Evolutionary conservation across 1,139 yeast species (phyloP), one percentile per base, ranked within the genome.

Genomic region (Pichia cactophila): DNA sequence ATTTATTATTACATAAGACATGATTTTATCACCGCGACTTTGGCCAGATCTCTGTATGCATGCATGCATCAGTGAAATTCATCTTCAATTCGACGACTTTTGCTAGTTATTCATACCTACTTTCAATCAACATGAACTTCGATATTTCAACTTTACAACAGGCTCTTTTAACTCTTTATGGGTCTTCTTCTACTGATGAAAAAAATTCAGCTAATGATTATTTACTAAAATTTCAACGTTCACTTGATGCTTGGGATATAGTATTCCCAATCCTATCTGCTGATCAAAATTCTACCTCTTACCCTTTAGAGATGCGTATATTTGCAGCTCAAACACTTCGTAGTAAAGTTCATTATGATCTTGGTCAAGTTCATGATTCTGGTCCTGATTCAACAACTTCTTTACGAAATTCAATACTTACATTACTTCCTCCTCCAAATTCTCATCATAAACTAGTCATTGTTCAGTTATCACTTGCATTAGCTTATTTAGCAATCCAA

Each of bases 251-350:
- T 0, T 86, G 95, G 94, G 72, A 72, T 26, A 54, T 75, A 1
- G 71, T 64, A 12, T 64, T 65, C 46, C 61, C 63, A 20, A 53
- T 63, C 3, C 54, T 66, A 17, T 50, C 48, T n/a, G 51, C 55
- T 40, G 49, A 50, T 3, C n/a, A 17, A 9, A 12, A 20, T 20
- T 17, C 20, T 17, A 45, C 53, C 23, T 5, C 23, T 11, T 43
- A 54, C 3, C 52, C 58, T 5, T 53, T 76, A 28, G 85, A 83
- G 57, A 68, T 85, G 43, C 81, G 81, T 61, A 71, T 92, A 58
- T 92, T 94, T 70, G 86, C 94, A 10, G 86, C 97, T 1, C 98
- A 94, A 65, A 90, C 97, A 0, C 69, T 94, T 54, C 73, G 96
- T 56, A 83, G 90, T 40, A 89, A 89, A 61, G 70, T 88, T 46